Percentiles rank a stretch among this genome's conserved stretches.
These are phyloP conservation scores for Sphagnum fallax DNA, from an alignment of 228 moss, liverwort and hornwort genomes.

Conservation along the genomic window DNA sequence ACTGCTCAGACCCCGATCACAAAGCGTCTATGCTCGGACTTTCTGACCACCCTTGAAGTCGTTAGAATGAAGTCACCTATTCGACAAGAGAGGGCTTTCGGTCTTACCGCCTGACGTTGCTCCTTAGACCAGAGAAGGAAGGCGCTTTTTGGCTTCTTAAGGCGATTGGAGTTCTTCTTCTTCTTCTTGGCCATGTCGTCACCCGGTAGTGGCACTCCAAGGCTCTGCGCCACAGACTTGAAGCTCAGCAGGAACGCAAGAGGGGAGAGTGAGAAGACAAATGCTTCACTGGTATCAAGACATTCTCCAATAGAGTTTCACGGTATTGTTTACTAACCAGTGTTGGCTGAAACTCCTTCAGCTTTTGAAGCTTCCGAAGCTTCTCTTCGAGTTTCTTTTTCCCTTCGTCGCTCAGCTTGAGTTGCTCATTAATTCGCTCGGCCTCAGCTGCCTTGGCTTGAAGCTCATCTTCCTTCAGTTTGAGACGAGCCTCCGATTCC, in stretches of 20 bases:
- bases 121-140: conserved; percentile 93
- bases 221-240: conserved; percentile 24
- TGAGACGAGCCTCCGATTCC: conserved; percentile 39
- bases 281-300: neutral
- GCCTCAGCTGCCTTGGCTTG: conserved; percentile 47
- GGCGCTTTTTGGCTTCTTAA: conserved; percentile 68
- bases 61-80: no score
- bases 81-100: no score
- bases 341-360: conserved; percentile 68
- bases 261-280: neutral
- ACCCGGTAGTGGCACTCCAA: conserved; percentile 19
- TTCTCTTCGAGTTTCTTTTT: conserved; percentile 63
- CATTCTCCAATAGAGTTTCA: neutral
- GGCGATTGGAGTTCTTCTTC: conserved; percentile 41
- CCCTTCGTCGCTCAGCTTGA: conserved; percentile 57
- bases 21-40: neutral
- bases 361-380: conserved; percentile 71
- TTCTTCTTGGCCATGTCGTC: conserved; percentile 54
- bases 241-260: neutral
- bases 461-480: conserved; percentile 56
- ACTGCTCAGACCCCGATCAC: neutral
- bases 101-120: conserved; percentile 50
- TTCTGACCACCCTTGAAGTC: no score
- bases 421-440: conserved; percentile 45
- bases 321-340: conserved; percentile 29